Evolutionary conservation across 441 rosid species (phyloP), one percentile per base, ranked within the genome.

Genomic region (Pelargonium exstipulatum): DNA sequence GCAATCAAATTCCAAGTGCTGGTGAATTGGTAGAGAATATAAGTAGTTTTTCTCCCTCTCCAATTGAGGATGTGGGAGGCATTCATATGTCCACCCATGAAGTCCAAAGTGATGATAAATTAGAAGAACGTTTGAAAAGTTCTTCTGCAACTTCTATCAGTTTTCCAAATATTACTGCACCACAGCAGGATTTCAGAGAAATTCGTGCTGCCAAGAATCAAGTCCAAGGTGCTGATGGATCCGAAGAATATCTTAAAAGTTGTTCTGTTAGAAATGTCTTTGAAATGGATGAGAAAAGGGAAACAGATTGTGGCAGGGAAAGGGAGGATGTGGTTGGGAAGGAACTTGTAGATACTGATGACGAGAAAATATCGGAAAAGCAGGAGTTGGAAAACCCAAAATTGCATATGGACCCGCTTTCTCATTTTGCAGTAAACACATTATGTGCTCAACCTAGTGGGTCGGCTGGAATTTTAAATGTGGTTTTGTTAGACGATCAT

Each of bases 11-110:
- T 84, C 78, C 70, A 67, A 76, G 26, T 70, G 69, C 67, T 70
- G 68, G 69, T 74, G 79, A 75, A 46, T 64, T 64, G 67, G 62
- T 49, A 45, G 83, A 53, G 70, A 68, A 66, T 68, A 29, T 32
- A 69, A 72, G 64, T 78, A 74, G 57, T 17, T 62, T 5, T 62
- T 66, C 77, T 29, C 17, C 18, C 35, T 72, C 49, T 20, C 66
- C 80, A 26, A 26, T 26, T 26, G 84, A 83, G 64, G 71, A 82
- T 65, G 76, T 63, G 68, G 80, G 74, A 73, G 84, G 79, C 70
- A 78, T 78, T 66, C 69, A 79, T 73, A 63, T 69, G 58, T 72
- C 78, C 60, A 77, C 62, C 62, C 66, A 73, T 79, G 82, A 76
- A 78, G 77, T 66, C 10, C 80, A 75, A 73, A 71, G 65, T 43